These are phyloP conservation scores for Haberlea rhodopensis DNA, from an alignment of 257 asterid species.

Conservation along the genomic window DNA sequence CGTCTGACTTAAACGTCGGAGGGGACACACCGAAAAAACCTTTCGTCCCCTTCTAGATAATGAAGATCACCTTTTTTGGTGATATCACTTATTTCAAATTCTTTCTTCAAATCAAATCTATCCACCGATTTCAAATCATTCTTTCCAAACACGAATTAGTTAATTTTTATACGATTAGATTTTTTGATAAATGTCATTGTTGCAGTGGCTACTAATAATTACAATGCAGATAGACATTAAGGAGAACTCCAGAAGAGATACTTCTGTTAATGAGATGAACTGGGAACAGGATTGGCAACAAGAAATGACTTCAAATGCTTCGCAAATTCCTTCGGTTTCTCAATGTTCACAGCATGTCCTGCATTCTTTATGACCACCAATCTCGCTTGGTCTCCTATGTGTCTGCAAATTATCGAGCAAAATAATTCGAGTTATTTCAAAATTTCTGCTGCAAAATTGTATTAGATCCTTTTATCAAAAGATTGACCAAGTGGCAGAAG, in stretches of 20 bases:
- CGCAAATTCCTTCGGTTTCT: slow-evolving; percentile 69
- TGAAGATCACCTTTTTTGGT: no score
- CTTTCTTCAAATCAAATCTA: no score
- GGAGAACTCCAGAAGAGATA: slow-evolving; percentile 29
- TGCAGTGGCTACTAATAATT: no score
- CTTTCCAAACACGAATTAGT: no score
- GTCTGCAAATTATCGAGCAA: slow-evolving; percentile 40
- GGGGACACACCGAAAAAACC: no score
- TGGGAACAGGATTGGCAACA: slow-evolving; percentile 26
- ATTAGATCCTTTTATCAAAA: neutral
- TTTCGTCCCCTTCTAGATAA: no score
- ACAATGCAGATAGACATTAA: neutral
- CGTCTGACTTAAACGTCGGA: no score
- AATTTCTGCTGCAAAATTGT: neutral
- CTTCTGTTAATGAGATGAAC: slow-evolving; percentile 28
- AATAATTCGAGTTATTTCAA: neutral
- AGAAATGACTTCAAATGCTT: slow-evolving; percentile 75
- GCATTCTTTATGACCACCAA: slow-evolving; percentile 69
- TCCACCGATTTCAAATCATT: no score
- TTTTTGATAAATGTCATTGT: no score
- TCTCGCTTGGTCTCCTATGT: slow-evolving; percentile 67
- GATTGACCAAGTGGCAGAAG: neutral
- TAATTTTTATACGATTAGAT: no score
- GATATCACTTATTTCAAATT: no score
- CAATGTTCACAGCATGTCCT: slow-evolving; percentile 87